phyloP scores from a whole-genome alignment of 192 early-diverging fungal genomes.

The Backusella tarrabulga region DNA sequence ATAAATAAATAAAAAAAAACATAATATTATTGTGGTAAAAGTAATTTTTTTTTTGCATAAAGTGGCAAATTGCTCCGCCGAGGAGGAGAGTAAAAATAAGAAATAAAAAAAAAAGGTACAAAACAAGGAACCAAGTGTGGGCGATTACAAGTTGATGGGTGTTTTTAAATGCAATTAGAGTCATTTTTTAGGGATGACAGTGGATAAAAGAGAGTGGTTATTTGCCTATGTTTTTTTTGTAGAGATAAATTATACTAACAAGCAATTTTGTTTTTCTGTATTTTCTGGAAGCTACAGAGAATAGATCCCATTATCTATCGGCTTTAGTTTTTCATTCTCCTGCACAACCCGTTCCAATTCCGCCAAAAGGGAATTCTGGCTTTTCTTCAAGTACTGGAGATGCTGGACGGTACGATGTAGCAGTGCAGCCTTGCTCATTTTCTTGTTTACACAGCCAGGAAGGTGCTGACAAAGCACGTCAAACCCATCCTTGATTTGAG shows the following conservation, averaged over 20 bases:
- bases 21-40: too few species aligned
- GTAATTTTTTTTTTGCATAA: not conserved
- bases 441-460: conserved; percentile 32
- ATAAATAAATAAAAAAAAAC: too few species aligned
- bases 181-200: too few species aligned
- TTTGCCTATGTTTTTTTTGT: not conserved
- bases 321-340: conserved; percentile 19
- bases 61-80: too few species aligned
- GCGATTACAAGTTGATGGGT: too few species aligned
- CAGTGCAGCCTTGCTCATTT: conserved; percentile 43
- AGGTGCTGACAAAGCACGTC: conserved; percentile 38
- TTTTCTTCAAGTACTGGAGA: conserved; percentile 38
- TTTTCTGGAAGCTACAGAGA: not conserved
- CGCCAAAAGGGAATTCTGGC: conserved; percentile 23
- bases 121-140: too few species aligned
- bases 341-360: conserved; percentile 14
- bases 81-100: too few species aligned
- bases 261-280: not conserved
- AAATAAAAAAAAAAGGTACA: too few species aligned
- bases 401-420: conserved; percentile 41
- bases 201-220: too few species aligned
- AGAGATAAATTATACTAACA: not conserved
- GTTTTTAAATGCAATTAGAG: too few species aligned
- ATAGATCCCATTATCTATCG: not conserved
- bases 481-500: conserved; percentile 44